Evolutionary conservation across 139 green algal genomes (phyloP).

Genomic region (Chlorella sorokiniana): DNA sequence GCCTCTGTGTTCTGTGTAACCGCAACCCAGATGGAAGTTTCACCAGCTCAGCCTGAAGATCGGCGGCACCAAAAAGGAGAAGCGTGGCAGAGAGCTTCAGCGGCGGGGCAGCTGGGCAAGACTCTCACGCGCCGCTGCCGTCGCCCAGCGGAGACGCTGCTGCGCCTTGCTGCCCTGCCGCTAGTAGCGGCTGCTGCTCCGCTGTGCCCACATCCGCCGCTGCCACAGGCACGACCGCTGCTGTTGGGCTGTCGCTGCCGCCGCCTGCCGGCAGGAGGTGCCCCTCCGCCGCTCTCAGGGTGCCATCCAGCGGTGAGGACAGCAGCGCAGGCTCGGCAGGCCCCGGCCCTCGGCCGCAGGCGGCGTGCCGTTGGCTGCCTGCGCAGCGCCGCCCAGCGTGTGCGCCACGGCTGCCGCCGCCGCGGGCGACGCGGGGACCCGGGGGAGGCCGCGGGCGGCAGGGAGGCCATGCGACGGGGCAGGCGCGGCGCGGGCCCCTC

Average conservation of each 20-base stretch:
- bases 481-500: background rate
- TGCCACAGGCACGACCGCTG: background rate
- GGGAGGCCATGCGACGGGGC: constrained; percentile 22
- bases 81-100: too few species aligned
- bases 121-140: background rate
- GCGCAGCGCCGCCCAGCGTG: background rate
- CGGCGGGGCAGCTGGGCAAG: too few species aligned
- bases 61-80: too few species aligned
- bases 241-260: background rate
- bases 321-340: background rate
- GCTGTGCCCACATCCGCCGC: too few species aligned
- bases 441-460: background rate
- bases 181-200: background rate
- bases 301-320: background rate
- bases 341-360: background rate
- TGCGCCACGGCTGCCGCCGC: background rate
- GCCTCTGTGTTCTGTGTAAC: too few species aligned
- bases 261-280: background rate
- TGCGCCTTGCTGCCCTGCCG: background rate
- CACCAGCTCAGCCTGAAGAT: too few species aligned
- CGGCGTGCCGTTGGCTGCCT: background rate
- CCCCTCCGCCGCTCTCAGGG: background rate
- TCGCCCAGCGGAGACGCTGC: constrained; percentile 7
- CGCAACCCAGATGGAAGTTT: too few species aligned
- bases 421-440: background rate